Conservation (phyloP, 768 basidiomycete genomes). For the Lepiota brunneoincarnata region DNA sequence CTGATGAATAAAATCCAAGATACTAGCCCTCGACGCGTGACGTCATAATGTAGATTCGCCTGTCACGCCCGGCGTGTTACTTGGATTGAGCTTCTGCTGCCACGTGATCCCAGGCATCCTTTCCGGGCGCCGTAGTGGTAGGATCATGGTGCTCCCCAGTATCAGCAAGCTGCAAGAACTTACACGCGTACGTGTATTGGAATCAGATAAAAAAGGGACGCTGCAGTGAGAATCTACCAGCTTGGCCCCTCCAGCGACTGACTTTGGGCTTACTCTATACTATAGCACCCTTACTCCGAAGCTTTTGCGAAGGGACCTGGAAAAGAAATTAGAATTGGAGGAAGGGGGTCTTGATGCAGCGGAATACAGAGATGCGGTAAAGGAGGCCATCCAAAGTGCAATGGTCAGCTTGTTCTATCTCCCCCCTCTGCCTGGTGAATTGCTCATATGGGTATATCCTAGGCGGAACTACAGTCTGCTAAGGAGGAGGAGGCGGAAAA, state of each 20-base stretch:
- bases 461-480: slow-evolving; percentile 6
- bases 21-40: too few relatives aligned
- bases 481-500: slow-evolving; percentile 5
- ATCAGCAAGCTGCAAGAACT: background rate
- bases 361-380: slow-evolving; percentile 47
- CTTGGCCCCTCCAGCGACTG: background rate
- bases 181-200: slow-evolving; percentile 16
- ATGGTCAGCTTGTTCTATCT: slow-evolving; percentile 24
- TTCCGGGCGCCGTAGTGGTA: background rate
- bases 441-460: background rate
- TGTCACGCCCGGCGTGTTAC: too few relatives aligned
- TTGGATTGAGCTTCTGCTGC: too few relatives aligned
- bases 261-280: background rate
- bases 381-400: slow-evolving; percentile 35
- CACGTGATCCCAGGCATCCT: too few relatives aligned
- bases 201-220: slow-evolving; percentile 22
- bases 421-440: background rate
- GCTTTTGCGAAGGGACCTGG: slow-evolving; percentile 48
- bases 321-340: slow-evolving; percentile 42
- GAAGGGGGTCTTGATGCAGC: slow-evolving; percentile 38
- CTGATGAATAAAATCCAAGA: too few relatives aligned
- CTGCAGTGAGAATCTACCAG: slow-evolving; percentile 23
- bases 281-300: slow-evolving; percentile 45
- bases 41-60: too few relatives aligned
- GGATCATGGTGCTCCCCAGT: background rate